phyloP scores from a whole-genome alignment of 1,139 yeast genomes.

The Spathaspora sp. region DNA sequence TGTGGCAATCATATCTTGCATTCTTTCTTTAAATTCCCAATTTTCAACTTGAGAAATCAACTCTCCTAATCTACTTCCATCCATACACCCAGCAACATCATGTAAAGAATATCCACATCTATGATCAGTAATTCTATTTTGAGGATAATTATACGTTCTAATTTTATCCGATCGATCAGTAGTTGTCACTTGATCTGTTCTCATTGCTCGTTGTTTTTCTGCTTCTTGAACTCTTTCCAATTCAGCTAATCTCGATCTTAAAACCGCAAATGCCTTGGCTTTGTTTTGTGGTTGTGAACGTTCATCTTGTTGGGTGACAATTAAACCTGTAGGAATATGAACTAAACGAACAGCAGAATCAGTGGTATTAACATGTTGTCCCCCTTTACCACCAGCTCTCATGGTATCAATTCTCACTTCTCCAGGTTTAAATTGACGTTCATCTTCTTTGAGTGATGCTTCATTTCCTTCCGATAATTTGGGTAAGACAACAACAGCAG shows the following conservation, averaged over 20 bases:
- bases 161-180: constrained; percentile 93
- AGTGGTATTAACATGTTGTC: constrained; percentile 97
- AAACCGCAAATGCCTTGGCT: constrained; percentile 86
- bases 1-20: constrained; percentile 16
- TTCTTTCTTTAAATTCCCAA: constrained; percentile 27
- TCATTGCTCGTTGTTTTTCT: constrained; percentile 60
- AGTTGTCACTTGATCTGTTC: constrained; percentile 83
- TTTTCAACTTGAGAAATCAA: constrained; percentile 37
- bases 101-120: constrained; percentile 78
- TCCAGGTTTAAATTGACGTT: constrained; percentile 76
- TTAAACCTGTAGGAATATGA: constrained; percentile 88
- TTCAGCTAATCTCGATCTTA: constrained; percentile 84
- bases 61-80: constrained; percentile 67
- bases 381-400: constrained; percentile 98
- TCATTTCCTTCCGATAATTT: constrained; percentile 64
- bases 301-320: constrained; percentile 90
- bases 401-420: constrained; percentile 91
- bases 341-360: constrained; percentile 95
- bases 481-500: constrained; percentile 93
- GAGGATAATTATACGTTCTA: constrained; percentile 90
- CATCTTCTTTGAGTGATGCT: constrained; percentile 56
- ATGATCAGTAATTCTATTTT: constrained; percentile 91
- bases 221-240: constrained; percentile 65
- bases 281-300: constrained; percentile 93
- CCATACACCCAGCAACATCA: constrained; percentile 79